phyloP scores from a whole-genome alignment of 108 stramenopile species.

The Mediolabrus comicus region DNA sequence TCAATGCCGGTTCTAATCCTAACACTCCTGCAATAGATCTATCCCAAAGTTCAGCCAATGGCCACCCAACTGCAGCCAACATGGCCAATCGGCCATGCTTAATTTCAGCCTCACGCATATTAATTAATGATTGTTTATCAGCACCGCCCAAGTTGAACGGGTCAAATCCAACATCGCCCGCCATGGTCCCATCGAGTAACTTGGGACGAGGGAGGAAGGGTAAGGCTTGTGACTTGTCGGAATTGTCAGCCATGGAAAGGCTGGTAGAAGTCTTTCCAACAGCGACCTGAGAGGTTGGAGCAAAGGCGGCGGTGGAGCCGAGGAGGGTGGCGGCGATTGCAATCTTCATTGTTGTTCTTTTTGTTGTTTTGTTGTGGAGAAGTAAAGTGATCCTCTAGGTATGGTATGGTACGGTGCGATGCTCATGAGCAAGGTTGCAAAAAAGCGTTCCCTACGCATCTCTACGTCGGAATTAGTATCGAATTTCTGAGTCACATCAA shows the following conservation, averaged over 20 bases:
- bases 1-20: conserved; percentile 34
- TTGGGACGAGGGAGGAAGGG: conserved; percentile 78
- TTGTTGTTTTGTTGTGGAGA: neutral
- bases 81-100: conserved; percentile 88
- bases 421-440: too few relatives aligned
- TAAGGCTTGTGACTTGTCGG: conserved; percentile 61
- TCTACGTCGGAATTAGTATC: too few relatives aligned
- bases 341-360: conserved; percentile 71
- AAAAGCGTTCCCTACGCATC: too few relatives aligned
- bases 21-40: conserved; percentile 39
- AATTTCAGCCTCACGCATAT: conserved; percentile 87
- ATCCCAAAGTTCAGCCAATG: conserved; percentile 80
- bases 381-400: neutral
- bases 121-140: conserved; percentile 61
- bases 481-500: too few relatives aligned
- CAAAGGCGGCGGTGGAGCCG: conserved; percentile 66
- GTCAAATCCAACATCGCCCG: conserved; percentile 87
- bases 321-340: conserved; percentile 56
- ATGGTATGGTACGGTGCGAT: neutral
- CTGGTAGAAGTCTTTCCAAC: conserved; percentile 10
- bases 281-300: conserved; percentile 43
- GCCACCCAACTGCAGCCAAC: conserved; percentile 83
- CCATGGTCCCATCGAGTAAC: conserved; percentile 69
- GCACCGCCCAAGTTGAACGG: conserved; percentile 75
- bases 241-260: conserved; percentile 28